Conservation (phyloP, 78 protist genomes). For the Emiliania huxleyi region DNA sequence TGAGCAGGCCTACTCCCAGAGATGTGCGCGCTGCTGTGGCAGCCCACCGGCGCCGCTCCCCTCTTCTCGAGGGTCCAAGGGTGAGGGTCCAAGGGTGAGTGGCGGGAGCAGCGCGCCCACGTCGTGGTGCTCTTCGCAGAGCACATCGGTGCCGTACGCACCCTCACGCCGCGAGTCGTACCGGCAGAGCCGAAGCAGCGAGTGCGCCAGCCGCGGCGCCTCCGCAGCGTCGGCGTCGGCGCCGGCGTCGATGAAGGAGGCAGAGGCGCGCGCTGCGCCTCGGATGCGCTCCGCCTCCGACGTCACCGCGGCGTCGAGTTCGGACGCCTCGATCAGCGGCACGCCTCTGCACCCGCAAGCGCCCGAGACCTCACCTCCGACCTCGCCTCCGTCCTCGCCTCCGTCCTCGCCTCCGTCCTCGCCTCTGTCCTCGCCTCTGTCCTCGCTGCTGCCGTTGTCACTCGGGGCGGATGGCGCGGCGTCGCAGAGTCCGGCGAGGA, state of each 20-base stretch:
- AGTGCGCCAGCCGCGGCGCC: not conserved
- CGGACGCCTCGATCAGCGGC: not conserved
- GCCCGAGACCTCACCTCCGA: too few species aligned
- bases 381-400: too few species aligned
- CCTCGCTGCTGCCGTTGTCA: too few species aligned
- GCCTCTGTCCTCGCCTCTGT: too few species aligned
- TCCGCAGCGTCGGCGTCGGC: not conserved
- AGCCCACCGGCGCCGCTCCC: too few species aligned
- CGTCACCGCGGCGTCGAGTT: not conserved
- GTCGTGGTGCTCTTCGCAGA: constrained; percentile 5
- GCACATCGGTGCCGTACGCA: not conserved
- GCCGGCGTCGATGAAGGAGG: not conserved
- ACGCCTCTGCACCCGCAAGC: too few species aligned
- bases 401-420: too few species aligned
- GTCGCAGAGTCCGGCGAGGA: not conserved
- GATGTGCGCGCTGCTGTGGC: too few species aligned
- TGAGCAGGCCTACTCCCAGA: not conserved
- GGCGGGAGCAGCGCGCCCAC: too few species aligned
- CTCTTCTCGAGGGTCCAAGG: too few species aligned
- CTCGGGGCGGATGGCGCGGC: too few species aligned
- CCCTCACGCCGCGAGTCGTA: not conserved
- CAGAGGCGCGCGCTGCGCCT: not conserved
- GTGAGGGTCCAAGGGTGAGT: too few species aligned
- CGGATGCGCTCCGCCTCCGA: not conserved
- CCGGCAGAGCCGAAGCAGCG: not conserved